Conservation (phyloP, 768 basidiomycete genomes). For the Scleroderma citrinum region DNA sequence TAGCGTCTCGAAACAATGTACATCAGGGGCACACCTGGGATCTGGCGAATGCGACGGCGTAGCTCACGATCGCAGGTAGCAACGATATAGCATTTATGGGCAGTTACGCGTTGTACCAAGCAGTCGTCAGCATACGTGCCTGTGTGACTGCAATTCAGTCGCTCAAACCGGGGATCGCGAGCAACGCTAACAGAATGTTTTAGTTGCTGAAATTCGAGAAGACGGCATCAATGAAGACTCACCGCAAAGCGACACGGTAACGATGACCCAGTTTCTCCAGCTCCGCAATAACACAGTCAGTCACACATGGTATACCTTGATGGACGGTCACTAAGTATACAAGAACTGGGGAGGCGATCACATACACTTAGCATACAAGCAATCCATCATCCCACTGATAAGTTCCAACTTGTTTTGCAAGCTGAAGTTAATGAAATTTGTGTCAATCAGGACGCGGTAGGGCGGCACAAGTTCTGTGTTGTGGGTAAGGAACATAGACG, state of each 20-base stretch:
- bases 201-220: background rate
- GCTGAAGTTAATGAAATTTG: constrained; percentile 99
- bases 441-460: constrained; percentile 95
- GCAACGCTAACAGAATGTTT: constrained; percentile 64
- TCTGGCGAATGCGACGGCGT: constrained; percentile 84
- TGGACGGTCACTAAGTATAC: constrained; percentile 3
- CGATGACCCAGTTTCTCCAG: constrained; percentile 95
- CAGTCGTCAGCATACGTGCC: constrained; percentile 99
- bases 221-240: constrained; percentile 20
- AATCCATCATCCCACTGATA: constrained; percentile 99
- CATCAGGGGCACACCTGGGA: constrained; percentile 94
- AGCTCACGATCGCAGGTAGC: constrained; percentile 97
- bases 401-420: constrained; percentile 97
- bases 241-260: constrained; percentile 93
- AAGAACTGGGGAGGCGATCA: constrained; percentile 1
- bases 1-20: constrained; percentile 91
- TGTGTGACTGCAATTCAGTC: constrained; percentile 83
- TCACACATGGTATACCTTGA: constrained; percentile 95
- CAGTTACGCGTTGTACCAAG: constrained; percentile 89
- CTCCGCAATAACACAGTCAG: constrained; percentile 98
- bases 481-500: constrained; percentile 90
- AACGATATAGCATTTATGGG: constrained; percentile 95
- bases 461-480: constrained; percentile 95
- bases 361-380: constrained; percentile 94
- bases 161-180: constrained; percentile 94